Conservation (phyloP, 139 green algal species). For the Picochlorum sp. region DNA sequence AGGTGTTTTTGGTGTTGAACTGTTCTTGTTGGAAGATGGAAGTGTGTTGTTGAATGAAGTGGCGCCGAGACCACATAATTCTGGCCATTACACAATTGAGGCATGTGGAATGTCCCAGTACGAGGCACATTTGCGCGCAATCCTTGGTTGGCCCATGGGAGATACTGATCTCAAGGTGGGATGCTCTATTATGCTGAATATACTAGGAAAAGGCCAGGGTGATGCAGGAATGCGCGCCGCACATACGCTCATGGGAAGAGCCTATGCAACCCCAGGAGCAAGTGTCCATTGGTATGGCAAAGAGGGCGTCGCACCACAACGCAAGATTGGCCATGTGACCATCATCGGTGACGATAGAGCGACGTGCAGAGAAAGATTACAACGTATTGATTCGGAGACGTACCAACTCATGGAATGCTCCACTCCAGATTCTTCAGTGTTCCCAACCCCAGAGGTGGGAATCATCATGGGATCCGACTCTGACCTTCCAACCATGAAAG, state of each 20-base stretch:
- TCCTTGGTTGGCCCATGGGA: conserved; percentile 91
- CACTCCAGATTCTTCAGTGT: neutral
- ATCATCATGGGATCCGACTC: conserved; percentile 99
- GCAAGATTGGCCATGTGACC: conserved; percentile 91
- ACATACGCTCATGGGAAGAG: conserved; percentile 60
- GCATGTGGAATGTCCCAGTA: conserved; percentile 82
- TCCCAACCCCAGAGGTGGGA: conserved; percentile 49
- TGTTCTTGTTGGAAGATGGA: conserved; percentile 84
- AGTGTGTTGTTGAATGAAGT: conserved; percentile 89
- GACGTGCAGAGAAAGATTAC: conserved; percentile 43
- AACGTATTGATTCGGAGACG: conserved; percentile 39
- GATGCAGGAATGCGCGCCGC: conserved; percentile 54
- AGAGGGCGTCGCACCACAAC: conserved; percentile 36
- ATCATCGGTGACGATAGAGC: conserved; percentile 43
- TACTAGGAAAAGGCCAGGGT: conserved; percentile 70
- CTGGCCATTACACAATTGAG: conserved; percentile 96
- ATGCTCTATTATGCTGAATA: conserved; percentile 55
- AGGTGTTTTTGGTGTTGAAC: conserved; percentile 95
- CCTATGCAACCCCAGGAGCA: conserved; percentile 47
- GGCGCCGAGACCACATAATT: conserved; percentile 94
- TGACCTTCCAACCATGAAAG: conserved; percentile 89
- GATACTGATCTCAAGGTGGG: conserved; percentile 58
- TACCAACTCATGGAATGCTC: conserved; percentile 7
- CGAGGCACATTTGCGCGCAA: conserved; percentile 88
- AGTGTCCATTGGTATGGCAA: conserved; percentile 95